These are phyloP conservation scores for Volvox africanus DNA, from an alignment of 139 green algal genomes.

Conservation along the genomic window DNA sequence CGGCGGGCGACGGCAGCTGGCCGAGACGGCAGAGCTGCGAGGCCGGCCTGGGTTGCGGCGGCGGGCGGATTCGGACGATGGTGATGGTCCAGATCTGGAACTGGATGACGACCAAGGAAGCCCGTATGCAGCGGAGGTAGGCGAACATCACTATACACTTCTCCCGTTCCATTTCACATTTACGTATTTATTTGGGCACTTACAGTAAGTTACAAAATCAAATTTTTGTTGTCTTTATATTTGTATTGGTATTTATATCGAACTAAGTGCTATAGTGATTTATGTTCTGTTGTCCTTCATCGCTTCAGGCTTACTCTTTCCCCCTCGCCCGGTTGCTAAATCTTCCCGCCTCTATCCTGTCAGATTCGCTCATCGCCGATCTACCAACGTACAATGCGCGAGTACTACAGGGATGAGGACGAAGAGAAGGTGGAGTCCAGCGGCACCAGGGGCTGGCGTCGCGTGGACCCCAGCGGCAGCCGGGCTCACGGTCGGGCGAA, in stretches of 20 bases:
- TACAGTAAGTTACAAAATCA: no score
- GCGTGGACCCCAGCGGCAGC: not conserved
- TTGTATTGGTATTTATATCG: not conserved
- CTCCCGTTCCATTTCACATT: not conserved
- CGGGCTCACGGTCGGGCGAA: not conserved
- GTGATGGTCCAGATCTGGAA: not conserved
- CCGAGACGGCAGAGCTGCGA: not conserved
- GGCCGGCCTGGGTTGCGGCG: slow-evolving; percentile 32
- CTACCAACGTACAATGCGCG: not conserved
- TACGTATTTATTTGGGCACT: not conserved
- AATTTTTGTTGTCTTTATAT: no score
- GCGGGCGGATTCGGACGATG: not conserved
- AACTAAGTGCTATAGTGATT: not conserved
- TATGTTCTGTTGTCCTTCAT: not conserved
- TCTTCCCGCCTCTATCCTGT: not conserved
- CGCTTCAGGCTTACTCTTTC: no score
- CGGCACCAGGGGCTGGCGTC: not conserved
- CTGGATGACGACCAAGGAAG: not conserved
- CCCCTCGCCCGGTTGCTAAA: no score
- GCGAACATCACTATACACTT: not conserved
- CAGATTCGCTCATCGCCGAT: not conserved
- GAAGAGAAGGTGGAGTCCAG: not conserved
- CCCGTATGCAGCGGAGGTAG: not conserved
- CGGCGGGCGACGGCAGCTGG: not conserved
- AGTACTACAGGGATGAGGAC: slow-evolving; percentile 8